Evolutionary conservation across 1,284 basidiomycete species (phyloP), one percentile per base, ranked within the genome.

Genomic region (Naganishia albida): DNA sequence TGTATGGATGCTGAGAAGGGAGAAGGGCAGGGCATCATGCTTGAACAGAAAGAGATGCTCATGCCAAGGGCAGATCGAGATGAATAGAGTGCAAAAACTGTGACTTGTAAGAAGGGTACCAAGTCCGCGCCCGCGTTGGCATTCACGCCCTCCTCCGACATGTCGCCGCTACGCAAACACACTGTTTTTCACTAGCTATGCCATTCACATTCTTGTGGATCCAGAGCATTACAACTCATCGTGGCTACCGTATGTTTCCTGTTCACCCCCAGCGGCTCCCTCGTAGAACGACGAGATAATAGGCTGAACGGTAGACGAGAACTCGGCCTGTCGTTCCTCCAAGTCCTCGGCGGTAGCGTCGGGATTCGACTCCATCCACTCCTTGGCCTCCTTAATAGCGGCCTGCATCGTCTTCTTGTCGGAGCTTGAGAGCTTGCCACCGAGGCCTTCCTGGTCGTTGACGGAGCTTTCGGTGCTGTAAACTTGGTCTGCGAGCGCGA

Each of bases 341-440:
- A 93, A 82, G 70, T 95, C 91, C 79, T 95, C 93, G 62, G 88
- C 87, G 56, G 85, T 85, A 44, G 93, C 93, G 60, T 84, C 80
- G n/a, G 87, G 88, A 76, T 91, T 85, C 73, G 88, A 86, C 59
- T 94, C 91, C 69, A 95, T 85, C 93, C 93, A 97, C 68, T 93
- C 90, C 40, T 88, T 87, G 69, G 88, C 87, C 74, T 95, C 91
- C 84, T 94, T 95, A 80, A 96, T 82, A 48, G 87, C 83, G 26
- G 84, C 85, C 64, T 91, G 82, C 70, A 97, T 85, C 20, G 85
- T 86, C 86, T 92, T 89, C 85, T 93, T 93, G 83, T 97, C 93
- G 0, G 88, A 88, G 40, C 87, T 86, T 68, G 84, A 84, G 68
- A 96, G 81, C 82, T 96, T 96, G 72, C 90, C 90, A 71, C 93